Evolutionary conservation across 139 green algal genomes (phyloP), one percentile per base, ranked within the genome.

Genomic region (Picochlorum costavermella): DNA sequence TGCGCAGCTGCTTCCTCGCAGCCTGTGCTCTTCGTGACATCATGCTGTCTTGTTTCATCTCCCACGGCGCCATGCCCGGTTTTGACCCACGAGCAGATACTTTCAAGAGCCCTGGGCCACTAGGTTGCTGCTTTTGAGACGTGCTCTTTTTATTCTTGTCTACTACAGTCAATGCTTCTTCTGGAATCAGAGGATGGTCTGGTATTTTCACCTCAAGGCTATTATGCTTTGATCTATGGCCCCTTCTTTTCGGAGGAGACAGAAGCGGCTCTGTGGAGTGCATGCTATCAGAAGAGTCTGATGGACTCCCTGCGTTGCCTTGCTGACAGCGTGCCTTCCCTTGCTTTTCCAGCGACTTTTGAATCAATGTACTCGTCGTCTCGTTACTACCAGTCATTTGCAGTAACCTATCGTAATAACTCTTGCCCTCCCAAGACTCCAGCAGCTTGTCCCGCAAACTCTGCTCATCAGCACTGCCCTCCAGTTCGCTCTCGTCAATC

Each of bases 341-440:
- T 9, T 23, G 46, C 14, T 28, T 53, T 12, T 53, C 46, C 46
- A 53, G 5, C 46, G 46, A 53, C 12, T 53, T 53, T 53, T 26
- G 46, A 26, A 53, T 53, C 46, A 53, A 28, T 20, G 16, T 23
- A 28, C n/a, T 53, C 5, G 46, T 23, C 16, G 46, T 28, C n/a
- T 26, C 58, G 5, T 20, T 20, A n/a, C 36, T 31, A 17, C 31
- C 60, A 40, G 60, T 40, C 13, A 66, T 66, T 31, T 66, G 14
- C 60, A 59, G 51, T 14, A 66, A n/a, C 13, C 60, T 29, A 23
- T 66, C 60, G 26, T 66, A 66, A 53, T 66, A 66, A 43, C 36
- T 66, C 60, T 56, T 66, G 16, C 68, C 68, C 29, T 70, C 68
- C 68, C 68, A 75, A 14, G 36, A 61, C 50, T 75, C 61, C 17